phyloP scores from a whole-genome alignment of 371 early-diverging fungal species.

The Circinella umbellata region DNA sequence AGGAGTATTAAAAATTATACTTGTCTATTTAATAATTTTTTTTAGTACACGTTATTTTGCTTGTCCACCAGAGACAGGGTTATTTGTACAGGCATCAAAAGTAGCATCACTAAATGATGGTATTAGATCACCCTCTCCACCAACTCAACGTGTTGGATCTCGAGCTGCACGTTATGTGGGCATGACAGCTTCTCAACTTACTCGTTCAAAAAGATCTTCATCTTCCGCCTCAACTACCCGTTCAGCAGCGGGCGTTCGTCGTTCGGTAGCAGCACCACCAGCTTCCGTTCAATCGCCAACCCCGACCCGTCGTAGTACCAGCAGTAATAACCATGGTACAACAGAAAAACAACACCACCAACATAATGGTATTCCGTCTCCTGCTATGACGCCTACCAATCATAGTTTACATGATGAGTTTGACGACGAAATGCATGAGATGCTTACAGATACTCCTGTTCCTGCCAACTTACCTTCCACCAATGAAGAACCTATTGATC shows the following conservation, averaged over 20 bases:
- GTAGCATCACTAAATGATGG: constrained; percentile 50
- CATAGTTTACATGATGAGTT: constrained; percentile 32
- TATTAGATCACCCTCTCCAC: constrained; percentile 41
- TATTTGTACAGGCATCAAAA: constrained; percentile 71
- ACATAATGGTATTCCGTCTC: constrained; percentile 38
- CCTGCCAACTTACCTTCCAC: constrained; percentile 37
- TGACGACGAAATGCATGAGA: constrained; percentile 36
- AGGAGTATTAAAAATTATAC: background rate
- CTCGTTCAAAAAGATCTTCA: constrained; percentile 15
- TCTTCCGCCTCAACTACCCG: constrained; percentile 8
- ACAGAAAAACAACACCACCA: background rate
- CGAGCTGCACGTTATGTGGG: constrained; percentile 66
- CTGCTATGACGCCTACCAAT: constrained; percentile 43
- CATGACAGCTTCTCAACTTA: constrained; percentile 62
- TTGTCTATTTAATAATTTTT: constrained; percentile 12
- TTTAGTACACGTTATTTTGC: constrained; percentile 62
- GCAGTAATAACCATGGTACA: background rate
- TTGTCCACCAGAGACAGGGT: constrained; percentile 67
- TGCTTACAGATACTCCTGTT: constrained; percentile 43
- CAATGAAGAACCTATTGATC: constrained; percentile 29
- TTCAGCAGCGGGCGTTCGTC: constrained; percentile 11
- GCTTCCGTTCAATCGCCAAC: constrained; percentile 23
- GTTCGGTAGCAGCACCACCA: background rate
- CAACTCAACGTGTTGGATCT: constrained; percentile 45
- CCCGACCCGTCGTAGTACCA: constrained; percentile 18